Evolutionary conservation across 306 rosid species (phyloP).

Genomic region (Acacia acuminata): DNA sequence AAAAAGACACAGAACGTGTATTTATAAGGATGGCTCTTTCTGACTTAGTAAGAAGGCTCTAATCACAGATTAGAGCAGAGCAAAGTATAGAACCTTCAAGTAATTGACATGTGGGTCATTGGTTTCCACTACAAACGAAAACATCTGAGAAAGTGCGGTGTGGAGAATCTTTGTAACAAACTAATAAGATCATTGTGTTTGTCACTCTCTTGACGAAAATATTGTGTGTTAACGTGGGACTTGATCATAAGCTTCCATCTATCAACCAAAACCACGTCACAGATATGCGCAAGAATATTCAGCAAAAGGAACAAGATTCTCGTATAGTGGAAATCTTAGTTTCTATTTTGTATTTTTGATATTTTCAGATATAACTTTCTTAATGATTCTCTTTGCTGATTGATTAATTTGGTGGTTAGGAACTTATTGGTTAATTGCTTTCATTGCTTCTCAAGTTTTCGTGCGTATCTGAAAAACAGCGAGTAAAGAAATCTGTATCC

Average conservation of each 20-base stretch:
- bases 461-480: conserved; percentile 6
- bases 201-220: not conserved
- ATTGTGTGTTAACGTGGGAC: not conserved
- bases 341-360: conserved; percentile 2
- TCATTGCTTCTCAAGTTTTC: conserved; percentile 15
- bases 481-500: not conserved
- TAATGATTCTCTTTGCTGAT: conserved; percentile 10
- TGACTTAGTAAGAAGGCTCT: conserved; percentile 8
- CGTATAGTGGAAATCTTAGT: conserved; percentile 16
- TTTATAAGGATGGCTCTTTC: conserved; percentile 36
- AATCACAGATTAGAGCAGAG: not conserved
- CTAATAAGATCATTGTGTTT: conserved; percentile 3
- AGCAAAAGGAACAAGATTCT: conserved; percentile 38
- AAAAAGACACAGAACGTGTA: not conserved
- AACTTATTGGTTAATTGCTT: not conserved
- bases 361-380: not conserved
- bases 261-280: conserved; percentile 24
- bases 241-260: conserved; percentile 11
- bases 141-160: not conserved
- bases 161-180: conserved; percentile 2
- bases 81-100: conserved; percentile 26
- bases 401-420: not conserved
- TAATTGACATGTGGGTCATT: conserved; percentile 20
- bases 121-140: not conserved
- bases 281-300: not conserved